Evolutionary conservation across 2,329 filamentous ascomycete genomes (phyloP), one percentile per base, ranked within the genome.

Genomic region (Arthrobotrys megalospora): DNA sequence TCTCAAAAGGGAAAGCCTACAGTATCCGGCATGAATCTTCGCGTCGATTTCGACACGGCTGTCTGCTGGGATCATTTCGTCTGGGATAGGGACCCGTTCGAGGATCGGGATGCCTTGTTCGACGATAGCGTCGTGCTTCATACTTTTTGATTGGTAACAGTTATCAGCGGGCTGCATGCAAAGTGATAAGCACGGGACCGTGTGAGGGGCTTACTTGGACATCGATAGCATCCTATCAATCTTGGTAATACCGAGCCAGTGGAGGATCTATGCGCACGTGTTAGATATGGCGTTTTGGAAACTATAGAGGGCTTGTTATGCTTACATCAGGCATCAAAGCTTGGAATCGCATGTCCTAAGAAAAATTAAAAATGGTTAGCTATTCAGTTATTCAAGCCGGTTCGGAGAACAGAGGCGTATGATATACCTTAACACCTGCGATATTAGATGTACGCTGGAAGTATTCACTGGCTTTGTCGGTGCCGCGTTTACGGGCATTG

Each of bases 21-120:
- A 78, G 45, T 78, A 78, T 55, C 90, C 96, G 78, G 95, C 94
- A 82, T 95, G 96, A 83, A 98, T 97, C 87, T 98, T 98, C 76
- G 96, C 96, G 85, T 98, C 96, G 83, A 98, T 99, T 85, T 99
- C 96, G n/a, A 98, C 96, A 81, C 95, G 88, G 66, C 94, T 97
- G 85, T 98, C 96, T 80, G 91, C 93, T 11, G 96, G 96, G 82
- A 98, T 97, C 89, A 96, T 90, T 36, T 96, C 92, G 80, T 97
- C 93, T 3, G 95, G 96, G 80, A 98, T 93, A 78, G 96, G 94
- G 58, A 98, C 91, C 78, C 94, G 89, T 86, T 97, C 94, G 82
- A 92, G 88, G 81, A 97, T 97, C 34, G 93, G 93, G 81, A 94
- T 94, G 71, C 92, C 92, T 86, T 94, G 92, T 75, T 90, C 89